Percentiles rank a stretch among this genome's conserved stretches.
Evolutionary conservation across 75 land plant species (phyloP).

Genomic region (Sequoiadendron giganteum): DNA sequence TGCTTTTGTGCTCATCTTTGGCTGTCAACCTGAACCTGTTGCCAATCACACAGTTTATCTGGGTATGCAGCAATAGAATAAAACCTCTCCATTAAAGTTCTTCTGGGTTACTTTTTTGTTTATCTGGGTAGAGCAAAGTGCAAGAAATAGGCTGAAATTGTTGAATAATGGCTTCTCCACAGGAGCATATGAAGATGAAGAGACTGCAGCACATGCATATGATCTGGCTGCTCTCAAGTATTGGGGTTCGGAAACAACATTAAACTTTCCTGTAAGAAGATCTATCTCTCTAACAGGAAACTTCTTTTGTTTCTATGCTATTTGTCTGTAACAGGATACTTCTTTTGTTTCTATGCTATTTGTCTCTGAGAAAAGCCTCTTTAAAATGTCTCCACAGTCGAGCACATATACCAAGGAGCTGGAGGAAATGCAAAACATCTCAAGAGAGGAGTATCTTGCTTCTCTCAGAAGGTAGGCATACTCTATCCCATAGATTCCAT

Average conservation of each 20-base stretch:
- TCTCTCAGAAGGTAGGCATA: conserved; percentile 28
- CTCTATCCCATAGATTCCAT: not conserved
- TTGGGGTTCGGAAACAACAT: conserved; percentile 56
- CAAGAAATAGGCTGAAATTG: not conserved
- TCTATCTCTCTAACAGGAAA: not conserved
- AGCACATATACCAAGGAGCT: conserved; percentile 31
- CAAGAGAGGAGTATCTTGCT: conserved; percentile 54
- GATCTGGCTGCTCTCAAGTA: conserved; percentile 81
- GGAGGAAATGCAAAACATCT: conserved; percentile 44
- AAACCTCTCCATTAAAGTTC: not conserved
- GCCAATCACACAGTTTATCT: conserved; percentile 2
- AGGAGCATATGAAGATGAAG: conserved; percentile 81
- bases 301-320: not conserved
- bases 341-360: not conserved
- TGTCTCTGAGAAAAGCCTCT: not conserved
- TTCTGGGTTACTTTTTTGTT: not conserved
- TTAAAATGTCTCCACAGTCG: conserved; percentile 6
- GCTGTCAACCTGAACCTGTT: not conserved
- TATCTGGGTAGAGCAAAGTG: not conserved
- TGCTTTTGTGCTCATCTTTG: not conserved
- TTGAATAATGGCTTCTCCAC: not conserved
- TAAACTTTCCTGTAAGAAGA: conserved; percentile 63
- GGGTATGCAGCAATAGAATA: not conserved
- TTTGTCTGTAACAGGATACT: not conserved
- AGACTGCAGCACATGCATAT: conserved; percentile 69